These are phyloP conservation scores for Colletotrichum plurivorum DNA, from an alignment of 2,329 filamentous ascomycete genomes.

Conservation along the genomic window DNA sequence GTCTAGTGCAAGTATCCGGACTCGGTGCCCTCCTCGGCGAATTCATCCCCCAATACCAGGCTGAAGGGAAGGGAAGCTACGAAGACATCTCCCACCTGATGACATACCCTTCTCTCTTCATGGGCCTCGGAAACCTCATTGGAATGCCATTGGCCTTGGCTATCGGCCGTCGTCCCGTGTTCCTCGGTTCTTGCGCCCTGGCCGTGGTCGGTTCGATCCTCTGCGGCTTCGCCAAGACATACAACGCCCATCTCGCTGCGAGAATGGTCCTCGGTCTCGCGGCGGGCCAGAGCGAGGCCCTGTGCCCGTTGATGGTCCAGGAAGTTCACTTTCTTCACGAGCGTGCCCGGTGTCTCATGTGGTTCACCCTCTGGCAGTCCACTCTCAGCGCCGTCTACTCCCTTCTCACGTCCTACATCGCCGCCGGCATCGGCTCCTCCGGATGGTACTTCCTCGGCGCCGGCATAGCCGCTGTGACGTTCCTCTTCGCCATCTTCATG, in stretches of 20 bases:
- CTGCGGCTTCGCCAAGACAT: constrained; percentile 47
- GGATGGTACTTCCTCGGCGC: constrained; percentile 61
- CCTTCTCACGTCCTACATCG: constrained; percentile 58
- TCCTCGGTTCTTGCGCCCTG: constrained; percentile 48
- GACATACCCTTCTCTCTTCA: constrained; percentile 38
- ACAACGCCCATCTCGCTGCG: constrained; percentile 54
- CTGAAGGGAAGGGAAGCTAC: constrained; percentile 25
- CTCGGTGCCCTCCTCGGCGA: constrained; percentile 29
- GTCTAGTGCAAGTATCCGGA: constrained; percentile 27
- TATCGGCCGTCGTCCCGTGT: constrained; percentile 51
- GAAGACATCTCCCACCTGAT: constrained; percentile 29
- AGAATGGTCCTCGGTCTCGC: constrained; percentile 56
- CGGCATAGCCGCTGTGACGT: constrained; percentile 49
- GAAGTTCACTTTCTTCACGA: constrained; percentile 62
- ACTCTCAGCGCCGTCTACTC: constrained; percentile 53
- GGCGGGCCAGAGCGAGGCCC: constrained; percentile 58
- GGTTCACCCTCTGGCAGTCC: constrained; percentile 57
- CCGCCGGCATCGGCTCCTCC: constrained; percentile 54
- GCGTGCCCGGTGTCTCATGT: constrained; percentile 55
- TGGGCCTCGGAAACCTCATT: constrained; percentile 50
- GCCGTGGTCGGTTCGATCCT: constrained; percentile 48
- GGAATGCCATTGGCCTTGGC: constrained; percentile 53
- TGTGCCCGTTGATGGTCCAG: constrained; percentile 57
- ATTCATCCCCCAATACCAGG: constrained; percentile 25
- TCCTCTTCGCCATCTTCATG: constrained; percentile 54